phyloP scores from a whole-genome alignment of 768 basidiomycete genomes.

The Suillus occidentalis region DNA sequence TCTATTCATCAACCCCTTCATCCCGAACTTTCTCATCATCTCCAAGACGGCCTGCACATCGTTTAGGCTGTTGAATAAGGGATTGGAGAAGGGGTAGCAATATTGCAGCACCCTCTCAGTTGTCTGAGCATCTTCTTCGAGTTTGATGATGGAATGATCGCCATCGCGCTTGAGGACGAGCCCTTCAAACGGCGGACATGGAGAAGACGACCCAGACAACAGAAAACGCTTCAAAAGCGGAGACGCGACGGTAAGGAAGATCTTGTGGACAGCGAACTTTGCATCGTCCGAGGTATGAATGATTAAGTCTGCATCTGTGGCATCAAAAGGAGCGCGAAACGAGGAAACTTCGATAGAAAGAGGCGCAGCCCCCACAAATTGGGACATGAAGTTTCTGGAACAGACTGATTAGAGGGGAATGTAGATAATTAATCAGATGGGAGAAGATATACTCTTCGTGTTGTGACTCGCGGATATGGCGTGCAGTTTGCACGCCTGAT shows the following conservation, averaged over 20 bases:
- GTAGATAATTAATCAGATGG: background rate
- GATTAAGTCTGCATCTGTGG: slow-evolving; percentile 41
- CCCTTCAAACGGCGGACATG: slow-evolving; percentile 28
- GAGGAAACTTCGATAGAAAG: slow-evolving; percentile 29
- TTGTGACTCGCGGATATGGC: slow-evolving; percentile 1
- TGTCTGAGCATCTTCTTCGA: slow-evolving; percentile 33
- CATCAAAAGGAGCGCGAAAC: slow-evolving; percentile 38
- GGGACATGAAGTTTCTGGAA: slow-evolving; percentile 25
- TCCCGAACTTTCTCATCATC: slow-evolving; percentile 40
- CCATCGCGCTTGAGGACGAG: slow-evolving; percentile 23
- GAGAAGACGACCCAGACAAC: slow-evolving; percentile 26
- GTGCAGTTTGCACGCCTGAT: slow-evolving; percentile 4
- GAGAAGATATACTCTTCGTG: slow-evolving; percentile 2
- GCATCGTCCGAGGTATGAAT: slow-evolving; percentile 43
- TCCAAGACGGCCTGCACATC: slow-evolving; percentile 36
- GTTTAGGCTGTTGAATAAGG: slow-evolving; percentile 33
- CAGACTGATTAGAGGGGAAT: background rate
- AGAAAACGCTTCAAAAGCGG: slow-evolving; percentile 38
- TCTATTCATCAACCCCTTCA: slow-evolving; percentile 32
- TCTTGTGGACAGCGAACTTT: slow-evolving; percentile 43
- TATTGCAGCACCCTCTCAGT: slow-evolving; percentile 35
- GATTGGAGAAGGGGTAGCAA: slow-evolving; percentile 38
- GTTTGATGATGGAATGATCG: slow-evolving; percentile 27
- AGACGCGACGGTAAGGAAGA: slow-evolving; percentile 43
- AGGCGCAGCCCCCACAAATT: slow-evolving; percentile 23